phyloP scores from a whole-genome alignment of 208 protist species.

The Trypanosoma caninum region DNA sequence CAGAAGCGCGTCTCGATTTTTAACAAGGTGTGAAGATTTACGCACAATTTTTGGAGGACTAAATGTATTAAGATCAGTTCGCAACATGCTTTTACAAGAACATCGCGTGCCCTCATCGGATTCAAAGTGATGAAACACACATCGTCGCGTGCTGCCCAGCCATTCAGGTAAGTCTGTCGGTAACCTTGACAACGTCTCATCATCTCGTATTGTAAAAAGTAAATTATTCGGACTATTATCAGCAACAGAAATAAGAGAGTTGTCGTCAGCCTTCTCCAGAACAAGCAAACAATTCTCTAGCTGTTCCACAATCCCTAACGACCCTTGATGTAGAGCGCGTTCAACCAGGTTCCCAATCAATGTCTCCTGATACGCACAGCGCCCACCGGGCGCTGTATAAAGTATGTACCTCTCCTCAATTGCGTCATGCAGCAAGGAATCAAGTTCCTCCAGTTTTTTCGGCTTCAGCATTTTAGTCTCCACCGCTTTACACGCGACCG shows the following conservation, averaged over 20 bases:
- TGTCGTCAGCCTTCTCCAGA: slow-evolving; percentile 22
- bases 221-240: neutral
- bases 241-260: neutral
- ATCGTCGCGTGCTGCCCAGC: slow-evolving; percentile 24
- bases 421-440: slow-evolving; percentile 48
- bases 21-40: slow-evolving; percentile 39
- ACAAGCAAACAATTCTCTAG: slow-evolving; percentile 76
- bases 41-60: slow-evolving; percentile 35
- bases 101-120: slow-evolving; percentile 42
- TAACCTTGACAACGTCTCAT: neutral
- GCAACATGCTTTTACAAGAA: slow-evolving; percentile 43
- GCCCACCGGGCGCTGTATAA: slow-evolving; percentile 50
- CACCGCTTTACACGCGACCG: neutral
- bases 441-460: slow-evolving; percentile 27
- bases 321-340: slow-evolving; percentile 52
- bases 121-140: slow-evolving; percentile 80
- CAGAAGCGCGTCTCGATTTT: slow-evolving; percentile 56
- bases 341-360: slow-evolving; percentile 73
- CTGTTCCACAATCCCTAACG: slow-evolving; percentile 57
- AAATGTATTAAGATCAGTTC: slow-evolving; percentile 48
- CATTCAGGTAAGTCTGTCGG: neutral
- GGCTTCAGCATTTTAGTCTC: neutral
- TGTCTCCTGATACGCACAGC: slow-evolving; percentile 61
- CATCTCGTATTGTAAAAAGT: neutral
- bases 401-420: slow-evolving; percentile 79